Evolutionary conservation across 805 yeast genomes (phyloP).

Genomic region (Lipomyces japonicus): DNA sequence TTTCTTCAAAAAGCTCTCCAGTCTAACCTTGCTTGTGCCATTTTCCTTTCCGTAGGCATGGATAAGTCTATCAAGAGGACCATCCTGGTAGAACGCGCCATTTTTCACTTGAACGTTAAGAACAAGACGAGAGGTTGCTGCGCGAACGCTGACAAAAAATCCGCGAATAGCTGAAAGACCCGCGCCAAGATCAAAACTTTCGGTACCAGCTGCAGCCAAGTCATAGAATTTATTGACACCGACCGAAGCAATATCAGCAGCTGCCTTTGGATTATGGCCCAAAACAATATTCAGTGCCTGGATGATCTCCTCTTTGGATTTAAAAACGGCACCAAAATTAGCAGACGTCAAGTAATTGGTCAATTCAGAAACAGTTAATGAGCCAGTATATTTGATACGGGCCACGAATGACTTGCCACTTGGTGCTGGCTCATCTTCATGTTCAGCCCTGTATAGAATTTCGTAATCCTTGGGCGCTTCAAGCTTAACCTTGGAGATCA

Average conservation of each 20-base stretch:
- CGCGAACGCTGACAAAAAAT: background rate
- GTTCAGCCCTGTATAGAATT: background rate
- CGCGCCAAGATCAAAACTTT: background rate
- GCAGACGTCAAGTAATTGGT: background rate
- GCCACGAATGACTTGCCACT: background rate
- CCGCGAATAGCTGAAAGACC: background rate
- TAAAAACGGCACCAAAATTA: background rate
- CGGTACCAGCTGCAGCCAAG: background rate
- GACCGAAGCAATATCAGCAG: background rate
- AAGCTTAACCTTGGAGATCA: background rate
- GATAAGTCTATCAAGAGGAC: background rate
- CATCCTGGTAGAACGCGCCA: background rate
- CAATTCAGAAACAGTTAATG: background rate
- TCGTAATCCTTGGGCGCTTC: background rate
- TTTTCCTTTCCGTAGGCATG: background rate
- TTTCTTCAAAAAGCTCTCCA: background rate
- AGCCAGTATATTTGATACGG: background rate
- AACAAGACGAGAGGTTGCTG: background rate
- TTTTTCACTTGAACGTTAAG: background rate
- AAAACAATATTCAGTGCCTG: background rate
- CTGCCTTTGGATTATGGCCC: background rate
- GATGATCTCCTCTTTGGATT: background rate
- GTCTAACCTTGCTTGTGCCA: background rate
- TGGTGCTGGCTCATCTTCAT: background rate
- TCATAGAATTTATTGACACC: background rate